Base-by-base conservation (phyloP, 75 land plant genomes). In the Selaginella moellendorffii region DNA sequence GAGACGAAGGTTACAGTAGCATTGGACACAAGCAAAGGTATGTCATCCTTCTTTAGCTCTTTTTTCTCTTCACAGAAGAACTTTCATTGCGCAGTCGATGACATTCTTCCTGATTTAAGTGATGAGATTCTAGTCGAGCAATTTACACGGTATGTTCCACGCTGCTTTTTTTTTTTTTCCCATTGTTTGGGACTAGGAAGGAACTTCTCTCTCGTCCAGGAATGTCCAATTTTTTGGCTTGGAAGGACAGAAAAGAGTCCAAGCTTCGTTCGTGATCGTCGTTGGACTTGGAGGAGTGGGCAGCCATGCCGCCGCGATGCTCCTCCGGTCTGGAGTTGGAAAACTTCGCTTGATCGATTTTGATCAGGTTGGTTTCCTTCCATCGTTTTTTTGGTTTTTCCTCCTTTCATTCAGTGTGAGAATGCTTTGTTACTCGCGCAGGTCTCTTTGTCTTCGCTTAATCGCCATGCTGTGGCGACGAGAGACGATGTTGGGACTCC, bases 211-310 rank as follows among this genome's bases (percentile, higher is more conserved):
- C n/a, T n/a, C 46, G 30, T 63, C 53, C 79, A 88, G 95, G 79
- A 93, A 93, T 53, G 76, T 85, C 20, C 98, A 93, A 54, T 93
- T 93, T 65, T 93, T 85, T 76, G 96, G 98, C 24, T 31, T 81
- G 0, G 96, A 83, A 26, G 65, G 77, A n/a, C 98, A 85, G 67
- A 62, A 61, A 68, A 83, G 83, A 74, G 87, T 93, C 52, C 77
- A 81, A 30, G 62, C 67, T 29, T 70, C 98, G 23, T 88, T 81
- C 73, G 96, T 93, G 56, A 81, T 93, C 18, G 85, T 93, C 30
- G 79, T 93, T 66, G 98, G 98, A n/a, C 96, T 93, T 76, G 98
- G 98, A 63, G 98, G 98, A 24, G 98, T 93, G 54, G 98, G 98
- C 10, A 93, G 98, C 63, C 98, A 93, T 89, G 98, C 98, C 73